Conservation (phyloP, 495 filamentous ascomycete genomes). For the Xylaria grammica region DNA sequence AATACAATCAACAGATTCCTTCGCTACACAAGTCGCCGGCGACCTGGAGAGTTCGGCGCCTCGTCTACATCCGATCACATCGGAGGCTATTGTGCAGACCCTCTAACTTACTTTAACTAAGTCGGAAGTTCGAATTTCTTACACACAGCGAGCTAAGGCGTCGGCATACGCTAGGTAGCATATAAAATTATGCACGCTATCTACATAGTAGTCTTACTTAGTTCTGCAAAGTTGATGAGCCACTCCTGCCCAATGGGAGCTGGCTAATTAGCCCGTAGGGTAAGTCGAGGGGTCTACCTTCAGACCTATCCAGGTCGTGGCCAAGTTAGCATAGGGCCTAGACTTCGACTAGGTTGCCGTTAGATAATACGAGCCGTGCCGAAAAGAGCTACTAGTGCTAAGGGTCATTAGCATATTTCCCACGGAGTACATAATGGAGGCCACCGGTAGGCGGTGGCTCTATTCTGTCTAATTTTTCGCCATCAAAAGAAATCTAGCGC, state of each 20-base stretch:
- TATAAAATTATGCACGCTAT: not conserved
- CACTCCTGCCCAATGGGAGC: not conserved
- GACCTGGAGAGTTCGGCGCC: not conserved
- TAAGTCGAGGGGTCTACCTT: not conserved
- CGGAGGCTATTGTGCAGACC: conserved; percentile 1
- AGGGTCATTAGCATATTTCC: not conserved
- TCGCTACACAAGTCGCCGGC: not conserved
- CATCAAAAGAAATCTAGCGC: not conserved
- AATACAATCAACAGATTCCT: conserved; percentile 8
- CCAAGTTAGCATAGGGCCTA: not conserved
- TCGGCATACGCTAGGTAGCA: not conserved
- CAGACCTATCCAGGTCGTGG: not conserved
- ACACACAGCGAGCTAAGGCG: not conserved
- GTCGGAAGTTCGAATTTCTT: not conserved
- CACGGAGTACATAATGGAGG: not conserved
- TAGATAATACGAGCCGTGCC: conserved; percentile 16
- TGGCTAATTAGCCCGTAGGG: not conserved
- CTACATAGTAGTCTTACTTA: not conserved
- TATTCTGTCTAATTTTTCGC: not conserved
- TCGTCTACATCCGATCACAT: conserved; percentile 1
- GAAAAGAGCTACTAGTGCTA: not conserved
- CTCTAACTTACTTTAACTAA: conserved; percentile 1
- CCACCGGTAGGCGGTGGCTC: not conserved
- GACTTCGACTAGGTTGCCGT: not conserved
- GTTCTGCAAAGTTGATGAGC: conserved; percentile 13